phyloP scores from a whole-genome alignment of 768 basidiomycete species.

The Steccherinum ochraceum region DNA sequence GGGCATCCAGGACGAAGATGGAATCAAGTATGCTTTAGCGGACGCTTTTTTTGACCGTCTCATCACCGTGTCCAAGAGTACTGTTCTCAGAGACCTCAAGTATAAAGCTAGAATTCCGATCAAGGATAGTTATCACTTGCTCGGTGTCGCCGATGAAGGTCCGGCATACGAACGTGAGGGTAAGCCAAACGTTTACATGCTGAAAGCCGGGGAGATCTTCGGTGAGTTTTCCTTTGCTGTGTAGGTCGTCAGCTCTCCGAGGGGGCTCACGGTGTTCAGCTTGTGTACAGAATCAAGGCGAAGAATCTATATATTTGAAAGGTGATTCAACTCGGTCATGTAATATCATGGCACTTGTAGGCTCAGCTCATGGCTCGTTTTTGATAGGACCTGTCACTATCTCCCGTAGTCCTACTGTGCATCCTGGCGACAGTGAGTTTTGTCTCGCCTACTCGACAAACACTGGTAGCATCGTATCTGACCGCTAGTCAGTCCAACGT shows the following conservation, averaged over 20 bases:
- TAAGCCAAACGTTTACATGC: slow-evolving; percentile 42
- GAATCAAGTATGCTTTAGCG: slow-evolving; percentile 4
- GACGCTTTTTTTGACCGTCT: slow-evolving; percentile 20
- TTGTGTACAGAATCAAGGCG: slow-evolving; percentile 50
- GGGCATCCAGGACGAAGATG: slow-evolving; percentile 9
- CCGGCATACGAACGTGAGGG: slow-evolving; percentile 50
- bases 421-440: slow-evolving; percentile 64
- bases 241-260: not conserved
- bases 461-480: no score
- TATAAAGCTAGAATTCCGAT: slow-evolving; percentile 69
- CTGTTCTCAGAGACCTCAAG: slow-evolving; percentile 69
- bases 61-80: slow-evolving; percentile 38
- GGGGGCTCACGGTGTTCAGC: slow-evolving; percentile 28
- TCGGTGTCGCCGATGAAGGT: slow-evolving; percentile 82
- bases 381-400: slow-evolving; percentile 31
- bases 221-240: slow-evolving; percentile 33
- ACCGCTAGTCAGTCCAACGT: slow-evolving; percentile 46
- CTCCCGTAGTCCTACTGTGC: slow-evolving; percentile 67
- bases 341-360: no score
- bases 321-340: slow-evolving; percentile 40
- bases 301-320: slow-evolving; percentile 46
- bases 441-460: no score
- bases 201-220: slow-evolving; percentile 58
- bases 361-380: no score
- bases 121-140: slow-evolving; percentile 59